These are phyloP conservation scores for Spergularia marina DNA, from an alignment of 148 eudicot genomes.

Conservation along the genomic window DNA sequence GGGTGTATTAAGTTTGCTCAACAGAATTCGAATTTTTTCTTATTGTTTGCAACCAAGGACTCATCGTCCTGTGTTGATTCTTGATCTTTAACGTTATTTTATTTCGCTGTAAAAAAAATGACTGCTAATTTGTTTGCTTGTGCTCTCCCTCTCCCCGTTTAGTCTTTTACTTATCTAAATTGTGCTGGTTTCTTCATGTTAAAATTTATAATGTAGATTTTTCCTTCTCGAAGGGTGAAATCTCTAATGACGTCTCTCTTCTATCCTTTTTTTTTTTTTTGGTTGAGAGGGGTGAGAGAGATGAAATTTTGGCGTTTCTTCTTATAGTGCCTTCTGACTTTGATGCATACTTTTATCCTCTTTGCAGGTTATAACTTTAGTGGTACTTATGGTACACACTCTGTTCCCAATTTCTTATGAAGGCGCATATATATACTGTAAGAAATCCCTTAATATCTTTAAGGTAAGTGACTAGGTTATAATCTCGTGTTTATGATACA, in stretches of 20 bases:
- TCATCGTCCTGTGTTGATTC: background rate
- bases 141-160: background rate
- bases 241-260: background rate
- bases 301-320: background rate
- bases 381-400: slow-evolving; percentile 61
- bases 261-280: background rate
- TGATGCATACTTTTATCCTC: slow-evolving; percentile 1
- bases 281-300: background rate
- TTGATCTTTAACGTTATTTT: background rate
- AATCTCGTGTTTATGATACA: background rate
- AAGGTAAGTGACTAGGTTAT: slow-evolving; percentile 47
- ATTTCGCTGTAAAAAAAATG: background rate
- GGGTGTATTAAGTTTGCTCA: too few relatives aligned
- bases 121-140: background rate
- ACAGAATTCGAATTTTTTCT: background rate
- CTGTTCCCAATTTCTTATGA: slow-evolving; percentile 72
- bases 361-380: slow-evolving; percentile 65
- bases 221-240: background rate
- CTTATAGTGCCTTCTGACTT: background rate
- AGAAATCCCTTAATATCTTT: slow-evolving; percentile 46
- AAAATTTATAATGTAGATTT: background rate
- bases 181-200: background rate
- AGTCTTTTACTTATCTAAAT: background rate
- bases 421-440: slow-evolving; percentile 65
- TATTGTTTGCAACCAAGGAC: background rate